Percentiles rank a stretch among this genome's conserved stretches.
Evolutionary conservation across 495 filamentous ascomycete genomes (phyloP).

Genomic region (Extremus antarcticus): DNA sequence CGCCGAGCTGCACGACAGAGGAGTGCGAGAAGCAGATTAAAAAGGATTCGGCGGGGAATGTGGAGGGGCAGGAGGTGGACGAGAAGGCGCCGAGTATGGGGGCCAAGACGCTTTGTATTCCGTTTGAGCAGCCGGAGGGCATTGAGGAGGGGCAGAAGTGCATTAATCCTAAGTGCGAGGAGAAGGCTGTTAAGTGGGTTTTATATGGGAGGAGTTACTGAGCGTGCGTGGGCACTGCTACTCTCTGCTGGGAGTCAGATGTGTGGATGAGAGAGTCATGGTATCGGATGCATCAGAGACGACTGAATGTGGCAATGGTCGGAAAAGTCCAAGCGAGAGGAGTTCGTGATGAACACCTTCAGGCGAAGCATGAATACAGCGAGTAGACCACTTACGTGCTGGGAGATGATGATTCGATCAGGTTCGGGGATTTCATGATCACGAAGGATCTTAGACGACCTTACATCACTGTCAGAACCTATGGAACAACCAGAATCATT

Average conservation of each 20-base stretch:
- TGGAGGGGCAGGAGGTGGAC: constrained; percentile 48
- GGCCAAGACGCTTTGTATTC: constrained; percentile 94
- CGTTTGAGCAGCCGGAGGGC: constrained; percentile 78
- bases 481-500: no score
- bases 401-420: no score
- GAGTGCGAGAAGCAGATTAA: constrained; percentile 92
- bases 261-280: no score
- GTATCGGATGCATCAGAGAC: neutral
- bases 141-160: constrained; percentile 77
- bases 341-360: neutral
- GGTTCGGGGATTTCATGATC: no score
- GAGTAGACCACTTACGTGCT: neutral
- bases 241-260: no score
- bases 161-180: constrained; percentile 69
- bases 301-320: neutral
- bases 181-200: constrained; percentile 65
- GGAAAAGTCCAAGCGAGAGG: neutral
- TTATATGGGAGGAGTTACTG: constrained; percentile 66
- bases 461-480: no score
- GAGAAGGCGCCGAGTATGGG: constrained; percentile 85
- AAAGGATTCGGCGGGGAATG: constrained; percentile 44
- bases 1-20: constrained; percentile 70
- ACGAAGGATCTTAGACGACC: no score
- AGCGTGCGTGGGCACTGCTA: neutral
- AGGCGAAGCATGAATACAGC: no score